Percentiles rank a stretch among this genome's conserved stretches.
Evolutionary conservation across 805 yeast species (phyloP).

Genomic region (Pichia scutulata): DNA sequence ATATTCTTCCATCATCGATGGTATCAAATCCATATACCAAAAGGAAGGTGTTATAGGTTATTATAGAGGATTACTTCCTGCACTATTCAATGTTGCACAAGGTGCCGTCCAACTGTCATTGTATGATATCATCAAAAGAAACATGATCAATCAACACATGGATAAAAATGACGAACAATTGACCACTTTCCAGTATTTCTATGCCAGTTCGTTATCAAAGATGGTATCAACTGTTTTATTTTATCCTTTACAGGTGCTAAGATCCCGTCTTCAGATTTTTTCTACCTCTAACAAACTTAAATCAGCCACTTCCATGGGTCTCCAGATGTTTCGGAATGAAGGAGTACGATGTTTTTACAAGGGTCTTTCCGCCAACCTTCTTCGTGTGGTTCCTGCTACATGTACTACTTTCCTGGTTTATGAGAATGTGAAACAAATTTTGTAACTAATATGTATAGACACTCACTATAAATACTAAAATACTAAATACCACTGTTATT

Average conservation of each 20-base stretch:
- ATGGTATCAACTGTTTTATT: constrained; percentile 55
- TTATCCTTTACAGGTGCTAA: constrained; percentile 80
- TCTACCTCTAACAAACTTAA: constrained; percentile 12
- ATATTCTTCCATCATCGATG: constrained; percentile 51
- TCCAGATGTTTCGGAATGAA: constrained; percentile 36
- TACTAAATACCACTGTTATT: neutral
- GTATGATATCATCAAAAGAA: constrained; percentile 67
- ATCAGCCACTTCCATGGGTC: neutral
- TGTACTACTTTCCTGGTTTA: constrained; percentile 84
- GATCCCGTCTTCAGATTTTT: constrained; percentile 64
- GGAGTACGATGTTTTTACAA: constrained; percentile 71
- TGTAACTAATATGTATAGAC: neutral
- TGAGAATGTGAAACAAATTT: constrained; percentile 45
- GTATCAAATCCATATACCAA: constrained; percentile 39
- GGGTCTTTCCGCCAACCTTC: constrained; percentile 70
- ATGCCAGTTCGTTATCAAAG: constrained; percentile 63
- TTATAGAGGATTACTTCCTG: constrained; percentile 73
- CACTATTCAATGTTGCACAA: constrained; percentile 77
- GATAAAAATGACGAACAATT: constrained; percentile 20
- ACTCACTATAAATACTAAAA: too few relatives aligned
- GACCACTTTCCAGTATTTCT: constrained; percentile 49
- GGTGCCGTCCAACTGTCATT: constrained; percentile 83
- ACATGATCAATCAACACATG: constrained; percentile 12
- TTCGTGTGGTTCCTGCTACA: constrained; percentile 88
- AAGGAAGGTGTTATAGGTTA: constrained; percentile 63